Evolutionary conservation across 768 basidiomycete species (phyloP).

Genomic region (Strobilomyces echinocephalus): DNA sequence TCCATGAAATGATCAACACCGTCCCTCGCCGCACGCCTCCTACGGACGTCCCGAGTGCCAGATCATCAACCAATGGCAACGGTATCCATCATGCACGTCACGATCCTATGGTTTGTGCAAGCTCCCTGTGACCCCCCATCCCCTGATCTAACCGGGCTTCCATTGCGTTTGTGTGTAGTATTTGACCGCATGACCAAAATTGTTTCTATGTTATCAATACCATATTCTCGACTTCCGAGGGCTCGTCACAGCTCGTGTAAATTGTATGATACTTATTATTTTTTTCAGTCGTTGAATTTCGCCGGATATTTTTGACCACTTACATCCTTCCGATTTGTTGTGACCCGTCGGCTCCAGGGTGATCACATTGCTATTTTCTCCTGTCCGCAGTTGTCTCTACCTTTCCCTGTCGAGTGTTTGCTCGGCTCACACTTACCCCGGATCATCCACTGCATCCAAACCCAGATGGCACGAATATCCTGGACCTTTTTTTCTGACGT

Average conservation of each 20-base stretch:
- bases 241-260: constrained; percentile 18
- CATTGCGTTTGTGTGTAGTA: constrained; percentile 12
- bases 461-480: constrained; percentile 11
- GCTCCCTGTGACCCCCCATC: background rate
- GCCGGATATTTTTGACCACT: constrained; percentile 9
- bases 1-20: constrained; percentile 39
- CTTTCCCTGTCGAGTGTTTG: constrained; percentile 9
- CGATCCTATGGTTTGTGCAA: constrained; percentile 18
- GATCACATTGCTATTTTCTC: constrained; percentile 20
- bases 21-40: constrained; percentile 25
- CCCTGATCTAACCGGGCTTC: constrained; percentile 12
- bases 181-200: constrained; percentile 18
- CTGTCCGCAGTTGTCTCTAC: background rate
- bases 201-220: constrained; percentile 23
- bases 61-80: constrained; percentile 14
- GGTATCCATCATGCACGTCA: constrained; percentile 13
- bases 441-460: constrained; percentile 9
- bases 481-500: constrained; percentile 10
- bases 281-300: constrained; percentile 14
- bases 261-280: constrained; percentile 21
- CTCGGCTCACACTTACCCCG: constrained; percentile 8
- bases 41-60: constrained; percentile 9
- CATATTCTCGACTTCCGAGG: constrained; percentile 18
- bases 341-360: background rate
- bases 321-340: constrained; percentile 2